A percentile compares a stretch with the other conserved stretches of the same genome.
Evolutionary conservation across 176 grass and related monocot genomes (phyloP).

Genomic region (Oryza punctata): DNA sequence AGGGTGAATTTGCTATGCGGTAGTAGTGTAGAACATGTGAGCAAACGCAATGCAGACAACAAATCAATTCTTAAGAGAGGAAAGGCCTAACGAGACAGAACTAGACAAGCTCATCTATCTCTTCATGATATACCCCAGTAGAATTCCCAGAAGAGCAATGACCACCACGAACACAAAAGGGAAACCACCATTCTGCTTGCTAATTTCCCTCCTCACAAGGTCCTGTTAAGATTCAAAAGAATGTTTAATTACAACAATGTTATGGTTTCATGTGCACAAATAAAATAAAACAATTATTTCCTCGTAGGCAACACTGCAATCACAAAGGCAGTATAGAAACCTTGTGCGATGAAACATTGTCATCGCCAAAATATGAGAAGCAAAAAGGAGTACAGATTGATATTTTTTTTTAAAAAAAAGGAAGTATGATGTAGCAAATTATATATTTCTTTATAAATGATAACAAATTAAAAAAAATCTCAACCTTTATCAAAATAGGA

Average conservation of each 20-base stretch:
- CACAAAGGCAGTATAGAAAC: not conserved
- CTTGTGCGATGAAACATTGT: not conserved
- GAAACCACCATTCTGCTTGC: slow-evolving; percentile 66
- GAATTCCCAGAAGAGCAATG: slow-evolving; percentile 73
- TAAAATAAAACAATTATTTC: not conserved
- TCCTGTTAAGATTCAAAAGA: slow-evolving; percentile 48
- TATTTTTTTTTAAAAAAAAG: not conserved
- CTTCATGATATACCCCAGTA: slow-evolving; percentile 67
- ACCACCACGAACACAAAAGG: slow-evolving; percentile 56
- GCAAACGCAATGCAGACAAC: slow-evolving; percentile 34
- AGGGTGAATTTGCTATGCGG: slow-evolving; percentile 33
- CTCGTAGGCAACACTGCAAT: not conserved
- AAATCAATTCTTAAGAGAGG: not conserved
- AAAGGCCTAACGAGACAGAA: slow-evolving; percentile 12
- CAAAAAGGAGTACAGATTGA: not conserved
- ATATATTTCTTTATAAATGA: not conserved
- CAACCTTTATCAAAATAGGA: not conserved
- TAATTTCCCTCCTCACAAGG: slow-evolving; percentile 65
- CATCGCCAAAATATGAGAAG: not conserved
- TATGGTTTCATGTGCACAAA: slow-evolving; percentile 9
- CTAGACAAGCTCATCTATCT: slow-evolving; percentile 44
- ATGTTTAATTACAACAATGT: slow-evolving; percentile 1
- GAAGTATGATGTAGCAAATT: not conserved
- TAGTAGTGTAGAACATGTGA: slow-evolving; percentile 17
- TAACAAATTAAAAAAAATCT: not conserved